Evolutionary conservation across 2,329 filamentous ascomycete genomes (phyloP).

Genomic region (Pseudogymnoascus pannorum): DNA sequence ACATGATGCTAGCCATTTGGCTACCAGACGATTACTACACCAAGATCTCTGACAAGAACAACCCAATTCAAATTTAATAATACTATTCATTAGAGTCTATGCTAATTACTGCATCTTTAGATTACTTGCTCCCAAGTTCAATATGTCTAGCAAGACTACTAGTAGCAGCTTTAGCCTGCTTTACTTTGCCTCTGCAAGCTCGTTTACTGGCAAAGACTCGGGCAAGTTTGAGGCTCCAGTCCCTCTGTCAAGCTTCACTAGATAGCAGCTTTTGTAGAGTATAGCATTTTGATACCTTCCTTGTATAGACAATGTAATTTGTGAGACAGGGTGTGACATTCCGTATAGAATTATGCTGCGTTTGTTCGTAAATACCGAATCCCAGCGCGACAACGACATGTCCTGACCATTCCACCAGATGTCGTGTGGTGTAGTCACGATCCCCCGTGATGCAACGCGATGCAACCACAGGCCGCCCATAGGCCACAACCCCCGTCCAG

Average conservation of each 20-base stretch:
- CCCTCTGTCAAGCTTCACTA: constrained; percentile 37
- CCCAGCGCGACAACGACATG: too few relatives aligned
- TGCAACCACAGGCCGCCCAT: constrained; percentile 3
- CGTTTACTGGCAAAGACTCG: constrained; percentile 59
- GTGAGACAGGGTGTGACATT: background rate
- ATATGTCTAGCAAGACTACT: constrained; percentile 1
- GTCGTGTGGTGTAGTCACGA: constrained; percentile 7
- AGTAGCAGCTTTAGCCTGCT: constrained; percentile 57
- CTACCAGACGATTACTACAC: constrained; percentile 48
- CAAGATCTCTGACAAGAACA: constrained; percentile 60
- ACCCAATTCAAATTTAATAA: constrained; percentile 6
- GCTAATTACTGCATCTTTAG: constrained; percentile 13
- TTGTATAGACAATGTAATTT: background rate
- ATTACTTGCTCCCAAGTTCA: constrained; percentile 11
- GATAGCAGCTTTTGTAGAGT: background rate
- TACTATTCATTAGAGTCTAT: background rate
- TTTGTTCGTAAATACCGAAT: too few relatives aligned
- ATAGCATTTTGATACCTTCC: background rate
- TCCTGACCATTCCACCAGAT: too few relatives aligned
- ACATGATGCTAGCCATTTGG: constrained; percentile 39
- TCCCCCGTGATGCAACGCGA: background rate
- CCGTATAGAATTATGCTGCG: too few relatives aligned
- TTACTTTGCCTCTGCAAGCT: constrained; percentile 72
- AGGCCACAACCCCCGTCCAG: background rate
- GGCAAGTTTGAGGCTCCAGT: constrained; percentile 63